Evolutionary conservation across 108 stramenopile species (phyloP), one percentile per base, ranked within the genome.

Genomic region (Hondaea fermentalgiana): DNA sequence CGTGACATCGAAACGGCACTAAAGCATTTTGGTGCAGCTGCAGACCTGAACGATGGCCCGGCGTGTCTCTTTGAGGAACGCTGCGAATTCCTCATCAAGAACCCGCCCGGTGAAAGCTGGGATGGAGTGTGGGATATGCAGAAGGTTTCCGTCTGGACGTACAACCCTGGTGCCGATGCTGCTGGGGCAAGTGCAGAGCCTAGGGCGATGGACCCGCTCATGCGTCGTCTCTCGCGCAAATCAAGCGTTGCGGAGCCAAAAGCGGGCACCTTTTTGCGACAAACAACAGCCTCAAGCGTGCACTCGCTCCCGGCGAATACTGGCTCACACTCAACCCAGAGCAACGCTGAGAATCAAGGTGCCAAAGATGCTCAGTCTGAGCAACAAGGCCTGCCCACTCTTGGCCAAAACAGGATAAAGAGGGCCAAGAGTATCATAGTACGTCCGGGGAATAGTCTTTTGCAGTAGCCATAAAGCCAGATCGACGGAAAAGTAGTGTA

Each of bases 101-200:
- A 83, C 28, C 49, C 49, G 6, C 49, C 49, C 51, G 45, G 51
- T 6, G 76, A 83, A 53, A 83, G 51, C 51, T 83, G 76, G 76
- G 76, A 83, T 53, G 76, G 76, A 12, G 51, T 83, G 44, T 83
- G 76, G 76, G 76, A 83, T 83, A 83, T 83, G 76, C 76, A 83
- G 3, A 83, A 83, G 51, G 76, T 83, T 53, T 53, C 49, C 4
- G 76, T 83, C 10, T 83, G 76, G 76, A 83, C 76, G 0, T 83
- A 83, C 42, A 69, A 69, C 25, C 64, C 64, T 28, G 64, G 64
- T n/a, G n/a, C n/a, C n/a, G 21, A n/a, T 59, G 59, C 59, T 23
- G 2, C 59, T 19, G 21, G n/a, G n/a, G 59, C 59, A 19, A 59
- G 59, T 23, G 21, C 19, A 23, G 21, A 59, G n/a, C 19, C 19